phyloP scores from a whole-genome alignment of 306 rosid species.

The Cyclanthera cordifolia region DNA sequence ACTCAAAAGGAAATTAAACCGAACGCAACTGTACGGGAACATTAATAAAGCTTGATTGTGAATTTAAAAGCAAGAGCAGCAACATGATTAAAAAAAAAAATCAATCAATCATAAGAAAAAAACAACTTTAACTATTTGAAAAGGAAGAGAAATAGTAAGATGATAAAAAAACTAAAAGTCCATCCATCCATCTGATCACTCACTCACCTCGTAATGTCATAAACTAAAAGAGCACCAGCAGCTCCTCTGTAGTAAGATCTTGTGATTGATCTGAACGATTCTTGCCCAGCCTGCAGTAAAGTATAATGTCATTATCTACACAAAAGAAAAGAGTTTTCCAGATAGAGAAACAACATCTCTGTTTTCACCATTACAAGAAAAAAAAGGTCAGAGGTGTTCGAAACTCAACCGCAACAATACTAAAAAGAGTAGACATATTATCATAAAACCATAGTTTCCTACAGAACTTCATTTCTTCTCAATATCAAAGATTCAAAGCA shows the following conservation, averaged over 20 bases:
- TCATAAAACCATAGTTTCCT: background rate
- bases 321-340: background rate
- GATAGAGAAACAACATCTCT: background rate
- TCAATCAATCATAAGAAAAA: background rate
- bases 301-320: background rate
- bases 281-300: constrained; percentile 87
- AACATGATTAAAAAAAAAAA: background rate
- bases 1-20: background rate
- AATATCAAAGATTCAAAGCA: background rate
- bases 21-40: background rate
- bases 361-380: background rate
- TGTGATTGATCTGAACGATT: constrained; percentile 92
- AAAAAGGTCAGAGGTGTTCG: background rate
- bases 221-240: constrained; percentile 91
- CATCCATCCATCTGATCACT: background rate
- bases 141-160: background rate
- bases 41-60: background rate
- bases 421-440: background rate
- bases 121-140: background rate
- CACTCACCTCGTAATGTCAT: constrained; percentile 89
- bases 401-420: no score
- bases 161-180: background rate
- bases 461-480: background rate
- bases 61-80: background rate
- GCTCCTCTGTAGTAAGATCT: constrained; percentile 97